Evolutionary conservation across 148 eudicot genomes (phyloP), one percentile per base, ranked within the genome.

Genomic region (Silene uniflora): DNA sequence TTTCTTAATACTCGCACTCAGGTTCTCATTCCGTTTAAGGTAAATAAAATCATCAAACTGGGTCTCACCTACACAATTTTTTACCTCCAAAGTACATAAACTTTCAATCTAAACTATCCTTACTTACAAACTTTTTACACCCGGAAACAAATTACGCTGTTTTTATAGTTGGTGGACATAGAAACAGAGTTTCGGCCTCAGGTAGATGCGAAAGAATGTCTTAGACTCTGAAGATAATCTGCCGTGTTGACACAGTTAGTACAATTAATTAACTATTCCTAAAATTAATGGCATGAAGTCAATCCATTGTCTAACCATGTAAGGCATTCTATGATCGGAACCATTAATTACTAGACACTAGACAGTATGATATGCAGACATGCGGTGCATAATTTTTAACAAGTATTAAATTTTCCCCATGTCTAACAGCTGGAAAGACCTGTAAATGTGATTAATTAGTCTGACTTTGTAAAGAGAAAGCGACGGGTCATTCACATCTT

Each of bases 361-460:
- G 61, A 47, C 46, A 46, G 55, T 23, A 66, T 63, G 47, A 62
- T 67, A n/a, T 62, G 56, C 19, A 44, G 47, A 62, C 56, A n/a
- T 62, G 56, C 19, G 23, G 56, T 10, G 16, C 6, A 54, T 46
- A 21, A 44, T 19, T 13, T 46, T 69, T 46, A 69, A 19, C 71
- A 39, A 19, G 58, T 7, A 69, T 69, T 69, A 47, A 69, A 35
- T 69, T 3, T 46, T 11, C n/a, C 32, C 54, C 27, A 14, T 47
- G 73, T 71, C 35, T 71, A 60, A 71, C 73, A 71, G 49, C 18
- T 74, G 42, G 62, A 52, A 52, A 69, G 54, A 54, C 61, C 25
- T 24, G 71, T 46, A 14, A 0, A 25, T 75, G n/a, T 44, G 23
- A 21, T 46, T 75, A 75, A 49, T 75, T 32, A 61, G 56, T 63